Evolutionary conservation across 2,329 filamentous ascomycete species (phyloP).

Genomic region (Hymenoscyphus scutula): DNA sequence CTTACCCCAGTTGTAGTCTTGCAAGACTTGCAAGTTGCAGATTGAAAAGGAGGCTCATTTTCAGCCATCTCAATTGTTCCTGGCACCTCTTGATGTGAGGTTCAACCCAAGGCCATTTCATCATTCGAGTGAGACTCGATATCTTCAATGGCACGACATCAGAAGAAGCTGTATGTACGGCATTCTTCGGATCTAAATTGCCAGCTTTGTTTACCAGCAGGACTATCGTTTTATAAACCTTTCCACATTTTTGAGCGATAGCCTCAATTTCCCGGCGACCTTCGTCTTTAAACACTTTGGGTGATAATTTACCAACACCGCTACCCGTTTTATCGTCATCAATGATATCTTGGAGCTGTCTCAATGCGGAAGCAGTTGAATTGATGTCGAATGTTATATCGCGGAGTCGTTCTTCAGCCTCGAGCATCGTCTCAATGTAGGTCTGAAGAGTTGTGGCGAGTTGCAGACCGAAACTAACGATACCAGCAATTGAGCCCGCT

Average conservation of each 20-base stretch:
- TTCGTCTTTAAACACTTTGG: conserved; percentile 1
- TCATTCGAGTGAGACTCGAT: not conserved
- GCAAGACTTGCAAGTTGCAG: conserved; percentile 3
- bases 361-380: not conserved
- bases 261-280: not conserved
- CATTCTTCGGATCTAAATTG: not conserved
- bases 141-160: not conserved
- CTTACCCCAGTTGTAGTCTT: not conserved
- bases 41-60: not conserved
- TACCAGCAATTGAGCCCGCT: not conserved
- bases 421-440: not conserved
- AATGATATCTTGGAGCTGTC: not conserved
- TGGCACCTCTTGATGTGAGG: not conserved
- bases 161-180: not conserved
- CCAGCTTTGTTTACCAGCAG: conserved; percentile 2
- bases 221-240: not conserved
- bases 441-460: conserved; percentile 1
- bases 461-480: not conserved
- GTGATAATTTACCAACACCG: not conserved
- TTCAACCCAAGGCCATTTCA: conserved; percentile 4
- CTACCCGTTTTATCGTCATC: not conserved
- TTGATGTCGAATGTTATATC: conserved; percentile 5
- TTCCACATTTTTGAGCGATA: conserved; percentile 1
- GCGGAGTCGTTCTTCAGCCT: not conserved
- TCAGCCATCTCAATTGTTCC: not conserved